Evolutionary conservation across 495 filamentous ascomycete genomes (phyloP), one percentile per base, ranked within the genome.

Genomic region (Hypomontagnella monticulosa): DNA sequence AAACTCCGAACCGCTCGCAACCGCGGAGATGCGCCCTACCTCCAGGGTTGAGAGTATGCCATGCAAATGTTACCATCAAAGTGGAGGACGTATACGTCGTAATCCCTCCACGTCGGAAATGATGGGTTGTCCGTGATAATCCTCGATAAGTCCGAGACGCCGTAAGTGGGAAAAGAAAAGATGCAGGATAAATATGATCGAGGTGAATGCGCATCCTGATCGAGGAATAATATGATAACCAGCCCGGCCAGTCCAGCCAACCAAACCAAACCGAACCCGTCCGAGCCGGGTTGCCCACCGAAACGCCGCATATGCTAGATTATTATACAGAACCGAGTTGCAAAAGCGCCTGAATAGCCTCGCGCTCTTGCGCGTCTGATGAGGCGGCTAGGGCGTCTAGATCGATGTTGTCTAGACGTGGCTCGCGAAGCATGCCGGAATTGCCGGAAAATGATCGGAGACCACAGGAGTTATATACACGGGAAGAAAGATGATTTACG

Each of bases 291-390:
- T 59, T 57, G 50, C 38, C 46, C 48, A 56, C 58, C 53, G 73
- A 72, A 80, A 83, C 80, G 78, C 80, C 80, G 70, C 69, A 75
- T 63, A 81, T 81, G 78, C 76, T 78, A 66, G 50, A 74, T 69
- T 81, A 81, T 90, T 90, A 93, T 88, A 93, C 90, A 78, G 90
- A 93, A 78, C 91, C 91, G 76, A 96, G 86, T 77, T 87, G 86
- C 69, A 96, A 81, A 75, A 96, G 86, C 55, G 91, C 91, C 76
- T 92, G 92, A 63, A 93, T 86, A 36, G 92, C 92, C 72, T 92
- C 91, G 72, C 90, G 88, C 81, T 96, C 92, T 78, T 91, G 87
- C 38, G 82, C 81, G 67, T 88, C 84, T 5, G 78, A 84, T 71
- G 77, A 79, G 67, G 75, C 83, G 59, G 73, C 82, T 76, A 82